These are phyloP conservation scores for Colletotrichum nymphaeae DNA, from an alignment of 2,329 filamentous ascomycete genomes.

Conservation along the genomic window DNA sequence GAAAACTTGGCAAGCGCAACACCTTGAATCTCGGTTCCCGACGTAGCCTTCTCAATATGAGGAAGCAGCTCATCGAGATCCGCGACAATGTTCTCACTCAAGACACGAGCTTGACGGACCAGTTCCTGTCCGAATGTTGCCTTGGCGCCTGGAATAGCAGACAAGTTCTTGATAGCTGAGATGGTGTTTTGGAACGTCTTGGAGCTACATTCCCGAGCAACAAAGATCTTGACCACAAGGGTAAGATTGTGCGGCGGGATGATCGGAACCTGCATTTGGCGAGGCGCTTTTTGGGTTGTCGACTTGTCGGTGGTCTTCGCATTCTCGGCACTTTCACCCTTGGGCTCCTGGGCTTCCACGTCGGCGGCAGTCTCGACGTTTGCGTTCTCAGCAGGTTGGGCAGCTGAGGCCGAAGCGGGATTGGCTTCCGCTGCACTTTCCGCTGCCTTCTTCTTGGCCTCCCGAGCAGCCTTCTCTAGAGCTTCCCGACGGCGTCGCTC, in stretches of 20 bases:
- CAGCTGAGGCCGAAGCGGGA: slow-evolving; percentile 26
- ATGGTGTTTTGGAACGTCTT: slow-evolving; percentile 99
- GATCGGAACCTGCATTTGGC: slow-evolving; percentile 80
- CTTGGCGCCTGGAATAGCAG: slow-evolving; percentile 90
- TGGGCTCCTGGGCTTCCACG: slow-evolving; percentile 25
- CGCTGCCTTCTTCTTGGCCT: slow-evolving; percentile 48
- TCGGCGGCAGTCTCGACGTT: slow-evolving; percentile 33
- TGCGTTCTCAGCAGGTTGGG: slow-evolving; percentile 38
- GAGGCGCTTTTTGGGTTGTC: slow-evolving; percentile 60
- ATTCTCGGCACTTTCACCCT: slow-evolving; percentile 19
- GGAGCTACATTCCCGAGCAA: slow-evolving; percentile 94
- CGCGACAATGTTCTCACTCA: slow-evolving; percentile 85
- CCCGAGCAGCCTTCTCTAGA: slow-evolving; percentile 56
- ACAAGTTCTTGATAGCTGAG: slow-evolving; percentile 98
- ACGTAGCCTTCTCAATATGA: slow-evolving; percentile 87
- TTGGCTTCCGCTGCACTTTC: slow-evolving; percentile 36
- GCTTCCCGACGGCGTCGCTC: slow-evolving; percentile 86
- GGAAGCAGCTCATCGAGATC: slow-evolving; percentile 88
- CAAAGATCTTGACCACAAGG: slow-evolving; percentile 95
- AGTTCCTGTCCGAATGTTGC: slow-evolving; percentile 93
- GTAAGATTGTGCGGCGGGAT: slow-evolving; percentile 91
- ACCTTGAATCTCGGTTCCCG: slow-evolving; percentile 94
- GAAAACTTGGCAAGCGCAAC: slow-evolving; percentile 96
- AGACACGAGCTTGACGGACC: slow-evolving; percentile 83
- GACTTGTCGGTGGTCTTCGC: slow-evolving; percentile 53